phyloP scores from a whole-genome alignment of 768 basidiomycete genomes.

The Collybia sordida region DNA sequence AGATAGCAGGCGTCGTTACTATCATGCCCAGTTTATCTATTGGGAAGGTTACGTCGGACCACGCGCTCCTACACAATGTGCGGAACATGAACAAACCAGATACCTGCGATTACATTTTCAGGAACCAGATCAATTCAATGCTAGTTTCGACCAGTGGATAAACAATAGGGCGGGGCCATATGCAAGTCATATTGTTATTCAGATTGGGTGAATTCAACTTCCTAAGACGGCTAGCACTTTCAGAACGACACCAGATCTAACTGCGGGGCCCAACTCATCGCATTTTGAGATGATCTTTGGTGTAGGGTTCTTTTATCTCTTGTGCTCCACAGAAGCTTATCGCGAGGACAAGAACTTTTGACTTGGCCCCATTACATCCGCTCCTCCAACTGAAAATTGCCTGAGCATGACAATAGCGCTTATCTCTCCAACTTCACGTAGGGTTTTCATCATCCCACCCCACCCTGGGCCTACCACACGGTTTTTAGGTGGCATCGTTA shows the following conservation, averaged over 20 bases:
- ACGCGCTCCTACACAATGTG: conserved; percentile 24
- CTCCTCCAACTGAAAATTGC: neutral
- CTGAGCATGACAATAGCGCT: neutral
- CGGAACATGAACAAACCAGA: conserved; percentile 23
- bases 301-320: neutral
- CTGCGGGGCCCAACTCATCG: neutral
- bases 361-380: neutral
- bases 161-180: conserved; percentile 25
- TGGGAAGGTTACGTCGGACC: conserved; percentile 48
- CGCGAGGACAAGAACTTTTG: neutral
- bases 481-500: conserved; percentile 3
- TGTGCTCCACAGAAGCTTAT: neutral
- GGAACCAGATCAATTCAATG: conserved; percentile 8
- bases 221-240: neutral
- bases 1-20: conserved; percentile 31
- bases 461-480: neutral
- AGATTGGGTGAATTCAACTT: conserved; percentile 12
- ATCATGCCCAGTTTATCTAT: conserved; percentile 39
- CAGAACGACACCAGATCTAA: neutral
- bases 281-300: neutral
- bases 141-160: conserved; percentile 22
- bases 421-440: neutral
- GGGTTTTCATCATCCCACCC: neutral
- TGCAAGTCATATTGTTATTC: conserved; percentile 24
- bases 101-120: conserved; percentile 22